Evolutionary conservation across 352 stramenopile genomes (phyloP), one percentile per base, ranked within the genome.

Genomic region (Globisporangium cylindrosporum): DNA sequence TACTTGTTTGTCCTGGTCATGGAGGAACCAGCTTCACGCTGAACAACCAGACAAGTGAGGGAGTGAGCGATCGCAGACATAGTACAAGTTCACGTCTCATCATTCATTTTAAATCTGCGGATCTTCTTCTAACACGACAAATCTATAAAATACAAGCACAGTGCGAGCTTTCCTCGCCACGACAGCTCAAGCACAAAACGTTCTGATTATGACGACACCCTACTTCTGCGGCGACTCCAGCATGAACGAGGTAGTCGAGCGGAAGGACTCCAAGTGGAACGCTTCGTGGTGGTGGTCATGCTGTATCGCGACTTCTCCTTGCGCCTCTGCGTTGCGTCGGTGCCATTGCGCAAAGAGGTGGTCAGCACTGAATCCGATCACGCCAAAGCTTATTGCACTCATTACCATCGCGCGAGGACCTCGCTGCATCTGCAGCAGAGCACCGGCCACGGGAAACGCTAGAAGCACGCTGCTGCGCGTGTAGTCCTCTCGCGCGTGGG

Each of bases 401-500:
- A 76, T 77, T 20, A 64, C 73, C 72, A 88, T 88, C 1, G 73
- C 70, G 1, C 77, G 69, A n/a, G 76, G 70, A 0, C 79, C 79
- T 2, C 69, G 67, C n/a, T 79, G 79, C 20, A 73, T 58, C 48
- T 82, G 82, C 54, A 90, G 60, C 46, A 88, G 58, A 20, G 70
- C 78, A 7, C 72, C 78, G 24, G 80, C 82, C 12, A 90, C 61
- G 6, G 81, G 81, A 62, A 88, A 78, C 5, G 79, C 75, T 36
- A 90, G 62, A 56, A 86, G 59, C 24, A 88, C 70, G 54, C 83
- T 90, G 24, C 72, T 72, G 60, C 77, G 77, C 41, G 81, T 82
- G 62, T 86, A 88, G 72, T 90, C 81, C 53, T 83, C 73, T 18
- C 81, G 81, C 43, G 68, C 72, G 59, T 80, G 71, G 51, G 79